Base-by-base conservation (phyloP, 257 asterid species). In the Solanum dulcamara region DNA sequence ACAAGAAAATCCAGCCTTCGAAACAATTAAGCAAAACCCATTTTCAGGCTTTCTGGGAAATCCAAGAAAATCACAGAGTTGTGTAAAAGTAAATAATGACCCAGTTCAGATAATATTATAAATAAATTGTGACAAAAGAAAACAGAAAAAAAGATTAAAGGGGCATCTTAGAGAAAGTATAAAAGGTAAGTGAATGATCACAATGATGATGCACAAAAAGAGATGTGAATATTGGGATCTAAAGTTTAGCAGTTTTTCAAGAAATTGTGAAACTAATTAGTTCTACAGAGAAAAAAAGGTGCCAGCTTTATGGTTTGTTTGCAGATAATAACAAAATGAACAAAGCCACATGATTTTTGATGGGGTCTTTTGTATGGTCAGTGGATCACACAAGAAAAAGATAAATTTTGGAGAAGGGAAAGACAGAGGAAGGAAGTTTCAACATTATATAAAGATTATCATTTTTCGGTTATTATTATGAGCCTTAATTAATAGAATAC, bases 311-410 rank as follows among this genome's bases (percentile, higher is more conserved):
- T 85, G 80, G 42, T 48, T 30, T 33, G 83, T 87, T 84, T 77
- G 87, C 71, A 72, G 88, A 87, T 32, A 84, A 87, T 44, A 83
- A 87, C 81, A 86, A 71, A 55, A 86, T 85, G 72, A 82, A 85
- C 83, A 60, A 67, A 80, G 53, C 93, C 91, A 86, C 86, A 85
- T 32, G 83, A 81, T 86, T 85, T 42, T 86, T 81, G 26, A 66
- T 84, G 84, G 85, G 88, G 46, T 20, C 85, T 53, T 28, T 32
- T 85, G 77, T 68, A 68, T 33, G 46, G 77, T 44, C 82, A 72
- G 81, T 87, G 86, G 91, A 86, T 64, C 70, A 66, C 11, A 66
- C 59, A 84, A 77, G 85, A 30, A 87, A 85, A 50, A 42, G 7
- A 33, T 5, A 30, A 55, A 51, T 40, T 10, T 46, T 77, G 59